Evolutionary conservation across 2,329 filamentous ascomycete species (phyloP), one percentile per base, ranked within the genome.

Genomic region (Aspergillus aculeatinus): DNA sequence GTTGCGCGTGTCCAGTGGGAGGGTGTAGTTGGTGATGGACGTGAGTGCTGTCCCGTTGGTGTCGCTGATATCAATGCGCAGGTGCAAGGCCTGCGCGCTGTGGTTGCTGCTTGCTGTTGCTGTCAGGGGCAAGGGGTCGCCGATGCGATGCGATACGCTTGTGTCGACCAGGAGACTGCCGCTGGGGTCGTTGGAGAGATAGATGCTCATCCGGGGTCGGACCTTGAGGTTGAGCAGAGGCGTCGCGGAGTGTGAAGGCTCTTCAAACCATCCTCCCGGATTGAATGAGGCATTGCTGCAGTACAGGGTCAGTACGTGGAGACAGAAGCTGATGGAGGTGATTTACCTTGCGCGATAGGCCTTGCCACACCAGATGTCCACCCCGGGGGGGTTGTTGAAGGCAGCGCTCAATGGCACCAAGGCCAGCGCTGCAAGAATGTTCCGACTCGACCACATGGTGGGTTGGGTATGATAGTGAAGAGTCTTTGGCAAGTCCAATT

Each of bases 301-400:
- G 12, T 9, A 29, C 2, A n/a, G 10, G 19, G 2, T 12, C 16
- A 23, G 29, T 42, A 3, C 3, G 6, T 10, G 27, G 1, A 2
- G 27, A 29, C 27, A 29, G 27, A 3, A 6, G 14, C 4, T 2
- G 21, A 5, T 25, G 2, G 35, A 12, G 16, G 11, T 10, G 23
- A 31, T 21, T 23, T 23, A 55, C 52, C 39, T 55, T 2, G 52
- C 35, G 21, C 52, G 52, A 47, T 55, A 55, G 5, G 52, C 52
- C 16, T 55, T 55, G 10, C 52, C 52, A 29, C 52, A 55, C 52
- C 52, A 55, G 25, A 55, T 55, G 16, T 55, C 52, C 4, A 55
- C 52, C 0, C 52, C 39, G 1, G 52, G 25, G 7, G 52, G 52
- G 3, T 55, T 55, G 42, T 55, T 55, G 12, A 55, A 55, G n/a